Evolutionary conservation across 2,329 filamentous ascomycete genomes (phyloP), one percentile per base, ranked within the genome.

Genomic region (Colletotrichum liriopes): DNA sequence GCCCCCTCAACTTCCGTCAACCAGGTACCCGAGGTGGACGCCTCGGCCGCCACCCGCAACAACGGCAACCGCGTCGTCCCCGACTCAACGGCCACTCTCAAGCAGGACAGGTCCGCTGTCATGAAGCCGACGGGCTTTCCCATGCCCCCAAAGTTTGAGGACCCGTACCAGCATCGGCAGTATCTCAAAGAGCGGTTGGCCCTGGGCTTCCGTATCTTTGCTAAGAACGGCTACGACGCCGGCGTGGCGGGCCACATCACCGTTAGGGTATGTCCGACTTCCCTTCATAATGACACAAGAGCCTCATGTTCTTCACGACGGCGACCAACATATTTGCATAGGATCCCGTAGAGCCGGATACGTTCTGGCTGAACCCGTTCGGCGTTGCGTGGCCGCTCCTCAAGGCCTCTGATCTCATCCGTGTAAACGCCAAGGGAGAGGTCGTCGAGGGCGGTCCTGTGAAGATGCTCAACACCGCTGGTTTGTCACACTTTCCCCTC

Each of bases 301-400:
- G 3, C 4, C 4, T 32, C 29, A 52, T 32, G 4, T 26, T 29
- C 0, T 32, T 16, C 8, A 18, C 8, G 35, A n/a, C 16, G 16
- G 32, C 3, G 11, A 37, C 35, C 41, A 16, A 59, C 12, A 37
- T 58, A 5, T 26, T 3, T 12, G 37, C 16, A 1, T 12, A 72
- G 69, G 78, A 92, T 73, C 90, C 90, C 0, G 86, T 92, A 14
- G 87, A 91, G 56, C 88, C 89, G 0, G 81, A 83, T 2, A 89
- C 86, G 0, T 92, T 92, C 81, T 92, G 90, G 91, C 89, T 93
- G 5, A 93, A 93, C 75, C 91, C 91, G 0, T 91, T 92, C 67
- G 90, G 90, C 12, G 85, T 89, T 1, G 86, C 89, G 3, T 93
- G 92, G 81, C 88, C 88, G 11, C 83, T 90, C 65, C 88, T 93